Evolutionary conservation across 257 asterid genomes (phyloP).

Genomic region (Hygrophila difformis): DNA sequence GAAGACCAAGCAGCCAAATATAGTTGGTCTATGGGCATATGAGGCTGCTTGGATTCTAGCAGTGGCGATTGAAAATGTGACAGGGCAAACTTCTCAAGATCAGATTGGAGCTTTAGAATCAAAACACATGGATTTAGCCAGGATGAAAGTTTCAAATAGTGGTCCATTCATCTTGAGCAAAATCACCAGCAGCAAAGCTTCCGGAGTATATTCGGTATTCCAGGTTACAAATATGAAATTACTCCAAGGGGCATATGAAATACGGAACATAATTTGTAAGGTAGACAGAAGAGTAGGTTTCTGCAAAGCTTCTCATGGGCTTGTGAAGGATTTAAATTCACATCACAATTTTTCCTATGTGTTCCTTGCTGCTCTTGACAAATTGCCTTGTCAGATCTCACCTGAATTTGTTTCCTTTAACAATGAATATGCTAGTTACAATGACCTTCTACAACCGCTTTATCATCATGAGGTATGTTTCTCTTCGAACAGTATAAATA

Average conservation of each 20-base stretch:
- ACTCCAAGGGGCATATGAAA: slow-evolving; percentile 19
- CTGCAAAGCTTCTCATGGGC: slow-evolving; percentile 28
- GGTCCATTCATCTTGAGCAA: slow-evolving; percentile 17
- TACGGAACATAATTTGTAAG: slow-evolving; percentile 31
- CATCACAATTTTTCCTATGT: slow-evolving; percentile 17
- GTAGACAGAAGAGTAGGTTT: slow-evolving; percentile 29
- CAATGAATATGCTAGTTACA: slow-evolving; percentile 22
- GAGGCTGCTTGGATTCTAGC: slow-evolving; percentile 32
- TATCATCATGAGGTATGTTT: slow-evolving; percentile 23
- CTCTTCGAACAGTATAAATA: background rate
- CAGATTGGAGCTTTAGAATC: background rate
- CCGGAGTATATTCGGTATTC: slow-evolving; percentile 22
- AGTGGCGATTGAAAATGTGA: slow-evolving; percentile 22
- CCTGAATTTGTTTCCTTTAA: slow-evolving; percentile 29
- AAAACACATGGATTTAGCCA: slow-evolving; percentile 6
- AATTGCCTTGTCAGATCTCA: slow-evolving; percentile 15
- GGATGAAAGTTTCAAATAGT: slow-evolving; percentile 1
- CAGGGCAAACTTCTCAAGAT: background rate
- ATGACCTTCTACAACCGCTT: slow-evolving; percentile 20
- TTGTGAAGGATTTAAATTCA: slow-evolving; percentile 15
- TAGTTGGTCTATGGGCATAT: slow-evolving; percentile 22
- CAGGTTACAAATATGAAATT: too few relatives aligned
- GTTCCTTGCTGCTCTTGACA: slow-evolving; percentile 21
- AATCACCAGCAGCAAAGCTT: slow-evolving; percentile 14
- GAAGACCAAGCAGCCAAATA: slow-evolving; percentile 17